Percentiles rank a stretch among this genome's conserved stretches.
Conservation (phyloP, 257 asterid genomes). For the Solanum neorickii region DNA sequence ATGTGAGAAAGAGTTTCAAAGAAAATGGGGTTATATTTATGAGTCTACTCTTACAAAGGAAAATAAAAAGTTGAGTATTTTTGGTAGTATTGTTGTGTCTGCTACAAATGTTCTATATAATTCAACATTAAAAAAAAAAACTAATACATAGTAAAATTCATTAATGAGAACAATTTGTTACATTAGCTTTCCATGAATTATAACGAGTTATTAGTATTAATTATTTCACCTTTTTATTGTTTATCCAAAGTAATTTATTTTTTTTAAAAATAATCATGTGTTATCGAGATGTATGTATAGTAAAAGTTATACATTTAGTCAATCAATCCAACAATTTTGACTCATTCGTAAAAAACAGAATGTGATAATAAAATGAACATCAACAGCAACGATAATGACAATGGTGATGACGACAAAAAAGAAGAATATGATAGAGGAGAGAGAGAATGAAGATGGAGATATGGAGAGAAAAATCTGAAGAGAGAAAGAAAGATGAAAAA, state of each 20-base stretch:
- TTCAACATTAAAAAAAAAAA: neutral
- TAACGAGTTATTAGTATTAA: neutral
- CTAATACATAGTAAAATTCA: neutral
- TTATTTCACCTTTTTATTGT: neutral
- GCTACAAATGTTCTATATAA: neutral
- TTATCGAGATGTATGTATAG: neutral
- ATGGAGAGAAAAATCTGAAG: no score
- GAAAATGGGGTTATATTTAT: neutral
- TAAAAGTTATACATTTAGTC: rapidly evolving
- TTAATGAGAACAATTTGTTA: neutral
- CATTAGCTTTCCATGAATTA: neutral
- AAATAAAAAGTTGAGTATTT: neutral
- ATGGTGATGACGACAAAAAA: neutral
- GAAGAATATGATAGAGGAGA: neutral
- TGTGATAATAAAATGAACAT: neutral
- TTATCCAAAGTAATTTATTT: neutral
- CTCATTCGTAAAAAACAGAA: neutral
- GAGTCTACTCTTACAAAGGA: neutral
- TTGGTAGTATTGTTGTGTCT: neutral
- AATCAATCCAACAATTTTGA: neutral
- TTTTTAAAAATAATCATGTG: neutral
- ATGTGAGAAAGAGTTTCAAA: neutral
- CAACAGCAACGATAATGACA: neutral
- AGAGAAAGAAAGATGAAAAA: no score
- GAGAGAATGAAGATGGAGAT: no score